Base-by-base conservation (phyloP, 2,329 filamentous ascomycete species). In the Helicocarpus griseus region DNA sequence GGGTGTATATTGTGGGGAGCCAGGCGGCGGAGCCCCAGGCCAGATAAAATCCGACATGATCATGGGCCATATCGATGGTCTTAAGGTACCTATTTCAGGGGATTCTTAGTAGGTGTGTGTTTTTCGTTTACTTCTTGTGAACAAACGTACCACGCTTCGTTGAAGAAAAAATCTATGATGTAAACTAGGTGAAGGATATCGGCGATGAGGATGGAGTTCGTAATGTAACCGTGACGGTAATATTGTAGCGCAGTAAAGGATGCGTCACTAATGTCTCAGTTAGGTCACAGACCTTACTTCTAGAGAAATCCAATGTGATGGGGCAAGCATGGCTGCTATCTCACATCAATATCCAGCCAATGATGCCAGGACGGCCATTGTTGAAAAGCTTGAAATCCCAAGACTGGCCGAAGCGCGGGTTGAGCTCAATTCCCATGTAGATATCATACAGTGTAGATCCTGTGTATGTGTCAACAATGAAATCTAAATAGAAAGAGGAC, bases 361-460 rank as follows among this genome's bases (percentile, higher is more conserved):
- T 64, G 49, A 76, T 75, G 7, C 73, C 74, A n/a, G 70, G 69
- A 21, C 74, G 63, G 3, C 73, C 73, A 49, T 75, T 75, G 46
- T 67, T 71, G 54, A 76, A 76, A 0, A 75, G 61, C 51, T 76
- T 76, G 24, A 75, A 66, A 53, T 76, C 73, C 56, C 72, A 75
- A 11, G 57, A 60, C 2, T 63, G 57, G 0, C 72, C 71, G 24
- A 75, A 57, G 40, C 73, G 59, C 0, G 73, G 73, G 45, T 76
- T 75, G 3, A 76, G 51, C 56, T 76, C 73, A 26, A 74, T 67
- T 0, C 73, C 73, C 67, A 73, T 73, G 49, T 69, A 75, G 47
- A 74, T 64, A 53, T 76, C 73, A 39, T 74, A 73, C 0, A 72
- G 44, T 1, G 59, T 56, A 2, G 65, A 72, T 21, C 64, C 53